Conservation (phyloP, 2,329 filamentous ascomycete species). For the Cercospora zeina region DNA sequence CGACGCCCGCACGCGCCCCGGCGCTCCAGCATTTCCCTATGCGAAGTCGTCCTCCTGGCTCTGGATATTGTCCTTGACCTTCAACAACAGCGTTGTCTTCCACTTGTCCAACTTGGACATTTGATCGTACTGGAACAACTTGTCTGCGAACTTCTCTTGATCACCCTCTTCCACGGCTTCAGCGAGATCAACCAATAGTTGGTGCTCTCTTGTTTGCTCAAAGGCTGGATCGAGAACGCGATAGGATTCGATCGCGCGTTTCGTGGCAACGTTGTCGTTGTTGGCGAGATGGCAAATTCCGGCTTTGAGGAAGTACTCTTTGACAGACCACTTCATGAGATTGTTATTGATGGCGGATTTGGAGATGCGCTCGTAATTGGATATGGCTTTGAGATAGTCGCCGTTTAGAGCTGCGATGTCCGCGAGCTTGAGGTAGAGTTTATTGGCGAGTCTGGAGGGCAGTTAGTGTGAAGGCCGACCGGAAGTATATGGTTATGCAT, state of each 20-base stretch:
- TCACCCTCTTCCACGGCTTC: conserved; percentile 75
- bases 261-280: conserved; percentile 74
- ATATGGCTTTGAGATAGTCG: conserved; percentile 82
- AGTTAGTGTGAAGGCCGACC: conserved; percentile 9
- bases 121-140: conserved; percentile 86
- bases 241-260: conserved; percentile 80
- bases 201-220: conserved; percentile 72
- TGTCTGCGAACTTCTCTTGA: conserved; percentile 80
- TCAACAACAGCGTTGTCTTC: conserved; percentile 85
- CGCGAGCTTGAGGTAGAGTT: conserved; percentile 87
- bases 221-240: conserved; percentile 77
- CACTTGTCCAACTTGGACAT: conserved; percentile 93
- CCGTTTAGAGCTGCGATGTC: conserved; percentile 79
- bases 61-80: conserved; percentile 82
- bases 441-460: conserved; percentile 73
- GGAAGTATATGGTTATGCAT: conserved; percentile 28
- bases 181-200: conserved; percentile 74
- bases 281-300: conserved; percentile 83
- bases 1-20: not conserved
- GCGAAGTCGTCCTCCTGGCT: conserved; percentile 68
- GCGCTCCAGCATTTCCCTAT: conserved; percentile 38
- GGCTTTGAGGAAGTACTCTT: conserved; percentile 93
- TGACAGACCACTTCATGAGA: conserved; percentile 89
- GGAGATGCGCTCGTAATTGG: conserved; percentile 81
- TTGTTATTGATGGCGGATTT: conserved; percentile 77